Base-by-base conservation (phyloP, 2,329 filamentous ascomycete species). In the Claviceps cyperi region DNA sequence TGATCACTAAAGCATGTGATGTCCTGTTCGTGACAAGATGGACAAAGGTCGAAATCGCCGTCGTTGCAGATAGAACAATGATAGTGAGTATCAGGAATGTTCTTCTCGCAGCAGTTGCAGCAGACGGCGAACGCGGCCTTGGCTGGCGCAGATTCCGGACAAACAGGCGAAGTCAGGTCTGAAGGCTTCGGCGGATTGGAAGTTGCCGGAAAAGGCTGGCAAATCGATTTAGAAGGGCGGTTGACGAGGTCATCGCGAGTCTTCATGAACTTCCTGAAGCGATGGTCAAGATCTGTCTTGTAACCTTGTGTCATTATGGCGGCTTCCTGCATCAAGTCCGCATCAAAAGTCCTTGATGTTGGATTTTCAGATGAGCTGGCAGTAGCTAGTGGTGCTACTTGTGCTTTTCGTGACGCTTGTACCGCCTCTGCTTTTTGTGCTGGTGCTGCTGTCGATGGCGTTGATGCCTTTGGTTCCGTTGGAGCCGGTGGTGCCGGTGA, bases 1-100 rank as follows among this genome's bases (percentile, higher is more conserved):
- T 80, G 77, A 32, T 83, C 77, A 51, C 82, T 82, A 54, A 81
- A 77, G 71, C 94, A 98, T 40, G 85, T 78, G 51, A 84, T 74
- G 55, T 90, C 90, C 41, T 74, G 70, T 47, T 81, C 76, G 46
- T 96, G 80, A 60, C 92, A 98, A 5, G 72, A 66, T 55, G 81
- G 76, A 73, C 94, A 98, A 32, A 98, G 78, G 62, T 98, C 92
- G 60, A 90, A 98, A 65, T 98, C 92, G 40, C 91, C 92, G 51
- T 84, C 80, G 56, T 97, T 88, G 63, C 92, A 98, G 51, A 85
- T 86, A 56, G 86, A 86, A 73, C 94, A 98, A 69, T 98, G 92
- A 67, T 86, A 98, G 68, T 98, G 91, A 48, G 81, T 78, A 58
- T 88, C 81, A 28, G 83, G 78, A 60, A 96, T 88, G 41, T 81